Conservation (phyloP, 345 rosid genomes). For the Raphanus raphanistrum region DNA sequence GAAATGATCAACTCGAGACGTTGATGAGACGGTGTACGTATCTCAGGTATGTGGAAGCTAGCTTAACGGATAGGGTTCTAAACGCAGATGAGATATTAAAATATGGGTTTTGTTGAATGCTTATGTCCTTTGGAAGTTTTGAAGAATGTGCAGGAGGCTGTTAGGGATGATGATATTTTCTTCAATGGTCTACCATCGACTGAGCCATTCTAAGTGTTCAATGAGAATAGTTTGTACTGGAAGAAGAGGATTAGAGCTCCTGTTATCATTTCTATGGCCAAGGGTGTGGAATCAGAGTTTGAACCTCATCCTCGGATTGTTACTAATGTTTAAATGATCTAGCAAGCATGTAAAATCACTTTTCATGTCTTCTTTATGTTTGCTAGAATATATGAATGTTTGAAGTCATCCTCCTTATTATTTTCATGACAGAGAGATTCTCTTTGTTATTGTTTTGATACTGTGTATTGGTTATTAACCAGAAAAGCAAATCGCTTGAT, state of each 20-base stretch:
- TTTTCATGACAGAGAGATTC: not conserved
- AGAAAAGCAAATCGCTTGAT: not conserved
- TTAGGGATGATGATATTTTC: not conserved
- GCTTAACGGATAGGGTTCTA: conserved; percentile 84
- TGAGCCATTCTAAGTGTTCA: conserved; percentile 46
- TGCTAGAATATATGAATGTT: not conserved
- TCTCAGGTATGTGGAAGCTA: not conserved
- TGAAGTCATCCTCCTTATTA: not conserved
- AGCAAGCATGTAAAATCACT: not conserved
- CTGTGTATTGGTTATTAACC: not conserved
- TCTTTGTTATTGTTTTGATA: not conserved
- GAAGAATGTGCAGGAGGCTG: not conserved
- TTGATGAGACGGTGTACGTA: not conserved
- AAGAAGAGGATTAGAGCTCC: conserved; percentile 76
- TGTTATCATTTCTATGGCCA: conserved; percentile 77
- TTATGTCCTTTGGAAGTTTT: not conserved
- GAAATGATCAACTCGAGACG: not conserved
- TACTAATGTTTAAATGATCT: not conserved
- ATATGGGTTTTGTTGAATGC: conserved; percentile 92
- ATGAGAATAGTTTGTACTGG: conserved; percentile 82
- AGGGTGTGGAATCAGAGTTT: conserved; percentile 89
- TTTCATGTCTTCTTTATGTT: not conserved
- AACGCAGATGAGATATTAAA: conserved; percentile 86
- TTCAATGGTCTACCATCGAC: not conserved
- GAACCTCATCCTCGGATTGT: conserved; percentile 45